Conservation (phyloP, 768 basidiomycete species). For the Hygrocybe coccinea region DNA sequence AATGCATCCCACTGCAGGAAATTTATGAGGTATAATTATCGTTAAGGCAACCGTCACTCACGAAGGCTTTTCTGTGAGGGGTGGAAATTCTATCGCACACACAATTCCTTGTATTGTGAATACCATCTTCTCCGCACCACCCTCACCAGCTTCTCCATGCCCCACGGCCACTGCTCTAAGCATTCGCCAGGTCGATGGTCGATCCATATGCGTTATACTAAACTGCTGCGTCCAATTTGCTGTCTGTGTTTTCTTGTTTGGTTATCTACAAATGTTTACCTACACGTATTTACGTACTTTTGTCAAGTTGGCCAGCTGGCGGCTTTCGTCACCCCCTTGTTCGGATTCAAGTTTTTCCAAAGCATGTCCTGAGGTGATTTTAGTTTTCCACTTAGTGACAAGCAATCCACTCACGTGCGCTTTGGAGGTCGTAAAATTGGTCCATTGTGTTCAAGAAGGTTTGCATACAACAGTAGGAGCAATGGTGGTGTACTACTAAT, state of each 20-base stretch:
- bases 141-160: not conserved
- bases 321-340: not conserved
- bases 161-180: not conserved
- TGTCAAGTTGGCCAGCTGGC: not conserved
- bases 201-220: not conserved
- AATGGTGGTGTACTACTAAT: no score
- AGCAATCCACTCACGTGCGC: not conserved
- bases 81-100: not conserved
- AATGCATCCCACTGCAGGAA: not conserved
- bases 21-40: not conserved
- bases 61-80: not conserved
- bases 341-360: not conserved
- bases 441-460: not conserved
- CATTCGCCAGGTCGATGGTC: not conserved
- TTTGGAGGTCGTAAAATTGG: not conserved
- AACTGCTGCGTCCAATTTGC: not conserved
- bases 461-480: no score
- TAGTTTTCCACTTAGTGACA: not conserved
- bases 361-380: not conserved
- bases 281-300: not conserved
- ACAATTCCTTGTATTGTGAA: not conserved
- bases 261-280: not conserved
- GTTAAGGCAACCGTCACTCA: not conserved
- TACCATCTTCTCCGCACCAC: not conserved
- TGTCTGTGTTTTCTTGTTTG: not conserved